Evolutionary conservation across 495 filamentous ascomycete species (phyloP).

Genomic region (Xylaria curta): DNA sequence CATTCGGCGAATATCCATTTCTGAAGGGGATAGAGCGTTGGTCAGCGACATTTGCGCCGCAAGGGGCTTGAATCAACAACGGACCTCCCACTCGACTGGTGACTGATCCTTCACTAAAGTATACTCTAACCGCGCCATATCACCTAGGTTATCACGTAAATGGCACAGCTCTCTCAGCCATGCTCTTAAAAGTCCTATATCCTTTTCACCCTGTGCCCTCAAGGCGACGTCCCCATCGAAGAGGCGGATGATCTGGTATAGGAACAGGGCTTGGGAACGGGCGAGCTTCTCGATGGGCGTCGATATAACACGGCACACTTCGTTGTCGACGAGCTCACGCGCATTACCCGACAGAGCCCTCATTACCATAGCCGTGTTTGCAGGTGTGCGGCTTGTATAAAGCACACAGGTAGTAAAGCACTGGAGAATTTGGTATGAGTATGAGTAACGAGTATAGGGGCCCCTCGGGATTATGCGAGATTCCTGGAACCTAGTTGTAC

Average conservation of each 20-base stretch:
- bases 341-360: conserved; percentile 31
- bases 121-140: conserved; percentile 18
- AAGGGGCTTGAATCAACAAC: background rate
- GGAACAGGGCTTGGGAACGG: conserved; percentile 39
- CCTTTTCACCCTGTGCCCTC: conserved; percentile 38
- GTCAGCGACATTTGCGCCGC: background rate
- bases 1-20: conserved; percentile 45
- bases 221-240: conserved; percentile 44
- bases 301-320: conserved; percentile 3
- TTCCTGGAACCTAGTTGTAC: background rate
- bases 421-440: background rate
- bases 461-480: background rate
- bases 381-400: conserved; percentile 35
- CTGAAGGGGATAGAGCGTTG: conserved; percentile 14
- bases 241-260: conserved; percentile 42
- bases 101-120: conserved; percentile 2
- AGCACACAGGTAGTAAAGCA: conserved; percentile 39
- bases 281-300: conserved; percentile 42
- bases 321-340: conserved; percentile 30
- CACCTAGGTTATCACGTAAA: conserved; percentile 35
- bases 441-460: background rate
- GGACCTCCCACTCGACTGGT: conserved; percentile 36
- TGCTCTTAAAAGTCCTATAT: conserved; percentile 33
- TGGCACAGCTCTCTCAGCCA: conserved; percentile 40
- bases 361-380: conserved; percentile 37